Conservation (phyloP, 1,284 basidiomycete species). For the Fomitiporia mediterranea region DNA sequence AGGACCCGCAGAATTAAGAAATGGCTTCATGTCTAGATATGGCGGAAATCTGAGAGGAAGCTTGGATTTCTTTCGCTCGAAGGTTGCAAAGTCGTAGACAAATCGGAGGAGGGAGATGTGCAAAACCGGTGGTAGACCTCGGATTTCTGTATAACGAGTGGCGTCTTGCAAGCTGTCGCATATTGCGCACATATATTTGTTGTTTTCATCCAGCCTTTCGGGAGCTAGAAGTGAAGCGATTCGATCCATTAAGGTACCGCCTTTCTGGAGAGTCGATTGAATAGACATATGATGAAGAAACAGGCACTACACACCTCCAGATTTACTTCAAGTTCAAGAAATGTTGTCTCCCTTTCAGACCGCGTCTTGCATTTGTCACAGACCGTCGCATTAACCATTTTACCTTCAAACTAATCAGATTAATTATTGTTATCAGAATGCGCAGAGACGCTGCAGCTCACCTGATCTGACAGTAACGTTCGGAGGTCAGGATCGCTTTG, state of each 20-base stretch:
- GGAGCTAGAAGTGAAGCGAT: constrained; percentile 56
- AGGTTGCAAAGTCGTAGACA: constrained; percentile 72
- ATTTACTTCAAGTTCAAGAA: constrained; percentile 83
- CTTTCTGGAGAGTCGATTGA: constrained; percentile 44
- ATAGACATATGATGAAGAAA: constrained; percentile 13
- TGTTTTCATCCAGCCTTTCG: constrained; percentile 76
- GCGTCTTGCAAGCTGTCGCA: constrained; percentile 75
- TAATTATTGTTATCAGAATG: constrained; percentile 3
- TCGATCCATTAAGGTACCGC: constrained; percentile 67
- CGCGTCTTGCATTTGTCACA: constrained; percentile 66
- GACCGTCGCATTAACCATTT: constrained; percentile 70
- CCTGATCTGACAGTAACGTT: constrained; percentile 69
- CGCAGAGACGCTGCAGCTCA: constrained; percentile 25
- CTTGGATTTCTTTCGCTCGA: constrained; percentile 82
- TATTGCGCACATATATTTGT: constrained; percentile 76
- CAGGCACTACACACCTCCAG: constrained; percentile 50
- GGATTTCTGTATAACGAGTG: constrained; percentile 65
- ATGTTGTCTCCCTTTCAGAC: constrained; percentile 64
- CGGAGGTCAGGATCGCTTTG: constrained; percentile 57
- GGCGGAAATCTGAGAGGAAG: constrained; percentile 70
- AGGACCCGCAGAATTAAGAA: constrained; percentile 35
- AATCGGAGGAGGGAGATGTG: constrained; percentile 90
- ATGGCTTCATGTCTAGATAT: constrained; percentile 68
- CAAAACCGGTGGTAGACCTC: constrained; percentile 73
- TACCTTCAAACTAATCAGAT: constrained; percentile 73